Percentiles rank a stretch among this genome's conserved stretches.
phyloP scores from a whole-genome alignment of 805 yeast species.

The Blastobotrys americana region DNA sequence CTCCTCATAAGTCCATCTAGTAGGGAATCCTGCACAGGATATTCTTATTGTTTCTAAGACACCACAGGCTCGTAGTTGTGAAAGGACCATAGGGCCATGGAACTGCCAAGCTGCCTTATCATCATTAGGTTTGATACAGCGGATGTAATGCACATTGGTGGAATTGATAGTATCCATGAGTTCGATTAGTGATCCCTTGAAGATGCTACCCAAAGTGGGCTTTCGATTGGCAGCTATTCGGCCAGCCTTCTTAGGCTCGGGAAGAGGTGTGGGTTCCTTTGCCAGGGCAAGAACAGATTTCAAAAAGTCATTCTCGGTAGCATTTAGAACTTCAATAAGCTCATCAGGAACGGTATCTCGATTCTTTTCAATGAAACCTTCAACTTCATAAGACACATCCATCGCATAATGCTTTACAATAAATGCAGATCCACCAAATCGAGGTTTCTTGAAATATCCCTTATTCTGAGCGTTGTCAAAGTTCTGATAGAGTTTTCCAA shows the following conservation, averaged over 20 bases:
- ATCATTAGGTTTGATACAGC: conserved; percentile 96
- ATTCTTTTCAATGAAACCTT: conserved; percentile 93
- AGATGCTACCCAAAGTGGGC: conserved; percentile 92
- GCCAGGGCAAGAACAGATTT: conserved; percentile 51
- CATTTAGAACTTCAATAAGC: conserved; percentile 74
- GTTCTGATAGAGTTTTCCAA: conserved; percentile 79
- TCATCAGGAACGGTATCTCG: conserved; percentile 98
- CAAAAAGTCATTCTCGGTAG: conserved; percentile 60
- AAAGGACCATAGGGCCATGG: conserved; percentile 88
- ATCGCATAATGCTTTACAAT: conserved; percentile 90
- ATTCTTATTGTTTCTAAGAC: conserved; percentile 93
- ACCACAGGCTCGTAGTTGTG: conserved; percentile 97
- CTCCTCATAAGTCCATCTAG: conserved; percentile 91
- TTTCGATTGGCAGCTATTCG: conserved; percentile 52
- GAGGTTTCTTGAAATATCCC: conserved; percentile 79
- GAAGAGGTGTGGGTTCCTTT: conserved; percentile 36
- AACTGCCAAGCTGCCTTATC: conserved; percentile 93
- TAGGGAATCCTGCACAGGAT: conserved; percentile 97
- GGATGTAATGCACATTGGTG: conserved; percentile 91
- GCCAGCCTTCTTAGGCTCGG: conserved; percentile 28
- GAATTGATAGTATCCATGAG: conserved; percentile 89
- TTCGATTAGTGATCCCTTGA: conserved; percentile 85
- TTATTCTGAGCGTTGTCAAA: conserved; percentile 71
- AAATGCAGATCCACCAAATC: conserved; percentile 88
- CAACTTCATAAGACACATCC: conserved; percentile 86